A percentile compares a stretch with the other conserved stretches of the same genome.
Evolutionary conservation across 2,329 filamentous ascomycete genomes (phyloP).

Genomic region (Neoarthrinium moseri): DNA sequence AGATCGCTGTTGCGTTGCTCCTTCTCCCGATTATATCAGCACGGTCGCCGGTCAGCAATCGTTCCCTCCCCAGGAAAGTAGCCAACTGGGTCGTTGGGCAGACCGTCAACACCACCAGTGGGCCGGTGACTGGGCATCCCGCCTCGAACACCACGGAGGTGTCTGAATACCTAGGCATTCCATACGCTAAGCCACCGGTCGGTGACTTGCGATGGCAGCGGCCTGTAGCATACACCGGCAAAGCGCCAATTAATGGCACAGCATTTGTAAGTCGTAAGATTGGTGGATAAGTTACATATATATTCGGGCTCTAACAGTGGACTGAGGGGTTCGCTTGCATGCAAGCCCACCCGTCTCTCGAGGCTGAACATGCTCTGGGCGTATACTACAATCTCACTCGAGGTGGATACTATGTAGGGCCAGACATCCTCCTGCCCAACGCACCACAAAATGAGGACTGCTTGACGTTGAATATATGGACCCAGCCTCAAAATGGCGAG

Average conservation of each 20-base stretch:
- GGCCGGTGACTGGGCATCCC: slow-evolving; percentile 4
- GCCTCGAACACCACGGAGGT: slow-evolving; percentile 3
- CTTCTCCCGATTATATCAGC: neutral
- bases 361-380: slow-evolving; percentile 1
- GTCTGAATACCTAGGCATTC: slow-evolving; percentile 10
- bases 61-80: neutral
- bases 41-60: neutral
- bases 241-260: neutral
- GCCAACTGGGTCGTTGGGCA: neutral
- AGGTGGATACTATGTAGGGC: slow-evolving; percentile 1
- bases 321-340: neutral
- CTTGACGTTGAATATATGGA: slow-evolving; percentile 37
- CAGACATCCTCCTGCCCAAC: slow-evolving; percentile 11
- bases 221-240: neutral
- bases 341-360: slow-evolving; percentile 5
- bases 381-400: slow-evolving; percentile 1
- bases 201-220: slow-evolving; percentile 7
- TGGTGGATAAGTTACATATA: too few species aligned
- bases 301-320: neutral
- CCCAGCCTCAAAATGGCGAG: slow-evolving; percentile 10
- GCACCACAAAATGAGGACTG: slow-evolving; percentile 33
- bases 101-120: slow-evolving; percentile 9
- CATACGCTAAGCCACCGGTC: slow-evolving; percentile 6
- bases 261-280: neutral
- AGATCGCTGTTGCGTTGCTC: neutral